Conservation (phyloP, 441 rosid species). For the Sinapis alba region DNA sequence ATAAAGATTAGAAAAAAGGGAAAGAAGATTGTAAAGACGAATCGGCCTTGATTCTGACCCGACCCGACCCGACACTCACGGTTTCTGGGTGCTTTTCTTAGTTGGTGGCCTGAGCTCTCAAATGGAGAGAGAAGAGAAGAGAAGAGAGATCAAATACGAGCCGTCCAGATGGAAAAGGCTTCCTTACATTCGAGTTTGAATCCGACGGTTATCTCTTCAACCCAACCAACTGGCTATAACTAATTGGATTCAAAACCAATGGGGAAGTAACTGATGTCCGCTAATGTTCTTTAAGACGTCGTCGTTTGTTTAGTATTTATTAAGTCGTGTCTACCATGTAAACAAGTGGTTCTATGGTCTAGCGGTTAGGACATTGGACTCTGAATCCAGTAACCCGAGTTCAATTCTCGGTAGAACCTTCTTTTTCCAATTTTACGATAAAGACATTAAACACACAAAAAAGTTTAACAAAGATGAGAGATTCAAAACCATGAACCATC, state of each 20-base stretch:
- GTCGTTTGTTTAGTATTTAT: background rate
- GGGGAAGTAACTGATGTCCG: conserved; percentile 8
- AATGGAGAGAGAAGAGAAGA: background rate
- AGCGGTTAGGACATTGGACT: conserved; percentile 49
- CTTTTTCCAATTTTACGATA: no score
- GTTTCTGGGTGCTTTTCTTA: conserved; percentile 40
- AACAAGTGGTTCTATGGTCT: conserved; percentile 37
- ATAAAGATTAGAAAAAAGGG: conserved; percentile 22
- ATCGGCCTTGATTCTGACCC: conserved; percentile 25
- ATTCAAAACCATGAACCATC: background rate
- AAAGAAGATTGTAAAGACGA: conserved; percentile 34
- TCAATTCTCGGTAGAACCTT: conserved; percentile 46
- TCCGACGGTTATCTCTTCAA: conserved; percentile 39
- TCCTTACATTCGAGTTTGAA: conserved; percentile 30
- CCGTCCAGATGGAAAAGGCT: conserved; percentile 37
- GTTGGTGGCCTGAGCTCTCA: conserved; percentile 2
- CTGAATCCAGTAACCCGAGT: conserved; percentile 51
- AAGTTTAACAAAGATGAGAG: no score
- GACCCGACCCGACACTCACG: background rate
- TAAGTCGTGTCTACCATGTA: rapidly evolving
- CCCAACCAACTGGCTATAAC: conserved; percentile 22
- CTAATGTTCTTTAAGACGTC: background rate
- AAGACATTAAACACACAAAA: no score
- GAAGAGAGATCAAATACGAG: conserved; percentile 32
- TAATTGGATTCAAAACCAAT: background rate